Evolutionary conservation across 768 basidiomycete species (phyloP), one percentile per base, ranked within the genome.

Genomic region (Amanita brunnescens): DNA sequence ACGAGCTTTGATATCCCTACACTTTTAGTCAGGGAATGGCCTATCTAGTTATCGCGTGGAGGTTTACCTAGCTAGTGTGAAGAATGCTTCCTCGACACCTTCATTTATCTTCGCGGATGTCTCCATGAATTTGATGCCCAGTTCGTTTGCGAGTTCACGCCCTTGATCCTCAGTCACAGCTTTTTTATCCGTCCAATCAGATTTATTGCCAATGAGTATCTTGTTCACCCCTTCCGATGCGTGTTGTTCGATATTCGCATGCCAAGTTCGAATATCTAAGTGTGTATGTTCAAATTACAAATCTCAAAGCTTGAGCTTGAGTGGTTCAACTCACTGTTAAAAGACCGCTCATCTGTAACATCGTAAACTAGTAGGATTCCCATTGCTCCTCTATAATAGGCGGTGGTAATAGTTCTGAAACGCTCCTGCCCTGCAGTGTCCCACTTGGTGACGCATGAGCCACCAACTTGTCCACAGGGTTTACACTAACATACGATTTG

Each of bases 181-280:
- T 57, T 87, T 83, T 74, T 96, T 97, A 69, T 97, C 95, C 51
- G 85, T 83, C 92, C 94, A 96, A 68, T 99, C 96, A 39, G 89
- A 97, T 70, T 99, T 99, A 76, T 99, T 99, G 34, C 96, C 96
- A 58, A 98, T 90, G 47, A 98, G 82, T 55, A 99, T 91, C 81
- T 98, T 98, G 82, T 98, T 98, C 57, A 98, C 96, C 33, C 92
- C 93, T 58, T 98, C 92, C 1, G 95, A 96, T 33, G 96, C 96
- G 65, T 98, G 94, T 65, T 97, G 95, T 69, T 98, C 96, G 58
- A 98, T 93, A 66, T 97, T 97, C 32, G 86, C 71, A 68, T 97
- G 91, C 96, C 96, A 98, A 58, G 91, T 95, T 58, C 93, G 90
- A 68, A 98, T 94, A 73, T 98, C 95, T 97, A 62, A 30, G 9